These are phyloP conservation scores for Pelargonium nanum DNA, from an alignment of 345 rosid species.

Conservation along the genomic window DNA sequence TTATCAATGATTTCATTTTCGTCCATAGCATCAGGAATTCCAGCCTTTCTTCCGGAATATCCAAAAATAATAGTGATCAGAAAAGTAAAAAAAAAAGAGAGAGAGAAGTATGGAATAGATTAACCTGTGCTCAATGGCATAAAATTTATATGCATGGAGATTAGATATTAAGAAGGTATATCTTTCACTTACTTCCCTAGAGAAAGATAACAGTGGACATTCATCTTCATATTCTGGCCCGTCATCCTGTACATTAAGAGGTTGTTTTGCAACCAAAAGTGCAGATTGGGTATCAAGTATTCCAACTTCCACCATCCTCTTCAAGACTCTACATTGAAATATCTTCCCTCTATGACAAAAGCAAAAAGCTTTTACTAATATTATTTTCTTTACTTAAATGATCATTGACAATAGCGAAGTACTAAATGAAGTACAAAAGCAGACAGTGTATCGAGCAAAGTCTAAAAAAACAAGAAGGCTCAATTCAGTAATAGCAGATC, in stretches of 20 bases:
- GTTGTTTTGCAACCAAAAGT: constrained; percentile 12
- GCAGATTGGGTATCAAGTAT: constrained; percentile 14
- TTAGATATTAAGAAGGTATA: not conserved
- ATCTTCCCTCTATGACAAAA: constrained; percentile 16
- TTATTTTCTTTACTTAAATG: not conserved
- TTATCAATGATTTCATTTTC: too few relatives aligned
- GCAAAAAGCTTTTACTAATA: not conserved
- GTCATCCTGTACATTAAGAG: constrained; percentile 8
- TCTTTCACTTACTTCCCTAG: constrained; percentile 8
- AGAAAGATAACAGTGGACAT: constrained; percentile 9
- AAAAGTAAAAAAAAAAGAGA: too few relatives aligned
- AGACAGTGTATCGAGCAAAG: not conserved
- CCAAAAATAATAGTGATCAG: not conserved
- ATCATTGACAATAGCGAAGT: not conserved
- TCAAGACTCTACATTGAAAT: constrained; percentile 25
- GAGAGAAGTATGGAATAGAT: not conserved
- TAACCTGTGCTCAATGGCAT: not conserved
- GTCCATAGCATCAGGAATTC: not conserved
- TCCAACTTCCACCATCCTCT: constrained; percentile 24
- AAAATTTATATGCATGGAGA: not conserved
- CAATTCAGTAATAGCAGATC: not conserved
- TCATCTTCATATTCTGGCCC: constrained; percentile 12
- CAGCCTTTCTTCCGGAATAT: not conserved
- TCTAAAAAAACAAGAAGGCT: too few relatives aligned
- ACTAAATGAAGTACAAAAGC: not conserved